phyloP scores from a whole-genome alignment of 257 asterid species.

The Verbascum thapsus region DNA sequence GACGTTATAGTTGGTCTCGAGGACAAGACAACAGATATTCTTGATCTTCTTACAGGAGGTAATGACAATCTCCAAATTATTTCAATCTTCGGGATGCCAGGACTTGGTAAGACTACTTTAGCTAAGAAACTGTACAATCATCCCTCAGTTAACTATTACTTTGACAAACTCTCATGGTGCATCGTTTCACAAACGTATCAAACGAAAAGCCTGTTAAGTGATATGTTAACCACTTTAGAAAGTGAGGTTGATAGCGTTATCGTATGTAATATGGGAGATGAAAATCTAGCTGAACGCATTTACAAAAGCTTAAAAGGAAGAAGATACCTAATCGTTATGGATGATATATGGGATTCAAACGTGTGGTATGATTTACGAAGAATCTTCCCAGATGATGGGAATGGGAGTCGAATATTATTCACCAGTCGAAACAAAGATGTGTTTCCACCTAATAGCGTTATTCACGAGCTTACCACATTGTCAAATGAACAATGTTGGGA shows the following conservation, averaged over 20 bases:
- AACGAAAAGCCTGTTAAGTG: conserved; percentile 14
- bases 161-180: conserved; percentile 26
- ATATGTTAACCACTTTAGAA: background rate
- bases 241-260: background rate
- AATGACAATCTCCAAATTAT: background rate
- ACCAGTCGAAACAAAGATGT: conserved; percentile 21
- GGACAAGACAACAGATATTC: background rate
- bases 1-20: conserved; percentile 24
- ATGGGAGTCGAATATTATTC: conserved; percentile 35
- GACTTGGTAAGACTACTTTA: conserved; percentile 40
- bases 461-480: conserved; percentile 4
- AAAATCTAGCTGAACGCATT: conserved; percentile 9
- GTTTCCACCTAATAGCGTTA: conserved; percentile 1
- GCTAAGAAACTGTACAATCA: conserved; percentile 31
- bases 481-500: conserved; percentile 19
- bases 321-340: conserved; percentile 30
- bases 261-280: conserved; percentile 1
- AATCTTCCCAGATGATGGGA: conserved; percentile 9
- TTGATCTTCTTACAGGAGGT: background rate
- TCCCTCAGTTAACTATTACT: conserved; percentile 6
- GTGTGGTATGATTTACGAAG: conserved; percentile 25
- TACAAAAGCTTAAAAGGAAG: conserved; percentile 17
- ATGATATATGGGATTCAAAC: conserved; percentile 31
- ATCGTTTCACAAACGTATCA: conserved; percentile 22
- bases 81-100: conserved; percentile 21